A percentile compares a stretch with the other conserved stretches of the same genome.
phyloP scores from a whole-genome alignment of 1,139 yeast species.

The Geotrichum citri-aurantii region DNA sequence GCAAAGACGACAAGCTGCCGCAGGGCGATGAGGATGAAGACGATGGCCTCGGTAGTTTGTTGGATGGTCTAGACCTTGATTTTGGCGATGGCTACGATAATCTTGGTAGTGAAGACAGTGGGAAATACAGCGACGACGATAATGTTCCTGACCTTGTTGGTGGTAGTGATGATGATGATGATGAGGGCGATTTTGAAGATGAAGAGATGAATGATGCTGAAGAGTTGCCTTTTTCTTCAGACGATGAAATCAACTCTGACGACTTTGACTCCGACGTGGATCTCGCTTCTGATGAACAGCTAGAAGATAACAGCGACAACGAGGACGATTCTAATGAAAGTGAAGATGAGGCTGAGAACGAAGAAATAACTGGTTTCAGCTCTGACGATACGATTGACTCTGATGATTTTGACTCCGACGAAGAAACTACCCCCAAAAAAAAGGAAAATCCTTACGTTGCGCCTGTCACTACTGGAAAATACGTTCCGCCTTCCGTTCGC shows the following conservation, averaged over 20 bases:
- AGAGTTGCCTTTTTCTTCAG: constrained; percentile 38
- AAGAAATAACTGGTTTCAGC: neutral
- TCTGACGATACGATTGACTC: constrained; percentile 17
- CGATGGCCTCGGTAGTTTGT: constrained; percentile 64
- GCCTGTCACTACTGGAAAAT: constrained; percentile 49
- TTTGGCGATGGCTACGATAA: constrained; percentile 44
- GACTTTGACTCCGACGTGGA: constrained; percentile 37
- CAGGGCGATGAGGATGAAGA: constrained; percentile 47
- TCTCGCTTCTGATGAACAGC: constrained; percentile 26
- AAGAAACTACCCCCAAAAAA: constrained; percentile 37
- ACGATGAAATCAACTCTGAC: constrained; percentile 46
- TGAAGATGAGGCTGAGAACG: constrained; percentile 41
- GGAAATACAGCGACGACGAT: constrained; percentile 24
- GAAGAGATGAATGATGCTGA: constrained; percentile 12
- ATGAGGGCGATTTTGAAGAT: constrained; percentile 22
- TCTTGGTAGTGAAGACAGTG: constrained; percentile 24
- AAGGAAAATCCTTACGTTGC: constrained; percentile 86
- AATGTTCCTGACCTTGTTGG: constrained; percentile 14
- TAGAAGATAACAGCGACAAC: constrained; percentile 25
- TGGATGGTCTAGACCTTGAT: constrained; percentile 66
- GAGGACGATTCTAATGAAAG: constrained; percentile 31
- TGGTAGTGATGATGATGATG: constrained; percentile 19
- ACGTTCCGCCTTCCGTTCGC: constrained; percentile 82
- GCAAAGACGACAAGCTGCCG: constrained; percentile 35
- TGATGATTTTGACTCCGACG: constrained; percentile 41